Base-by-base conservation (phyloP, 1,284 basidiomycete genomes). In the Austropuccinia psidii region DNA sequence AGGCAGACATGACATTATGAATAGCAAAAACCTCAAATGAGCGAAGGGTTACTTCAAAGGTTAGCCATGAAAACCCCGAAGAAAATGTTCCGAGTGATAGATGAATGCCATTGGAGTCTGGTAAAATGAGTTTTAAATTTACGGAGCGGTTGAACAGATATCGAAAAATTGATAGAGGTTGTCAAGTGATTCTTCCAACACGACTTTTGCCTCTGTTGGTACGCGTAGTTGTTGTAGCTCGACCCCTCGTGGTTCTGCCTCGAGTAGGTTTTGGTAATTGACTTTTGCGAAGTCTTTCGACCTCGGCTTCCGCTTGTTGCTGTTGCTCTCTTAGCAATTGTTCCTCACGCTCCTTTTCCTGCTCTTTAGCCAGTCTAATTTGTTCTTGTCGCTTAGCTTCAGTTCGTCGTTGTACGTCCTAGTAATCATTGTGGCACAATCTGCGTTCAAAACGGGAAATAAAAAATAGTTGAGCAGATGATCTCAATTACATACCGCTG, bases 181-280 rank as follows among this genome's bases (percentile, higher is more conserved):
- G 37, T 66, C 47, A 21, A 52, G 45, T 61, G 33, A 62, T 72
- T 54, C 69, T 62, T 11, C 69, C 69, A 39, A 72, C 62, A 8
- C 69, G 17, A 50, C 69, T 72, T 31, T 52, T 50, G 29, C 69
- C 69, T 72, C 69, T 62, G 33, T 29, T 47, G 33, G 69, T 24
- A 29, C 57, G 24, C 37, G 57, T 27, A 35, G 69, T 58, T 29
- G 55, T 69, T n/a, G 29, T 60, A 47, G 24, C 21, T 1, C 24
- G 15, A 9, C 57, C 55, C 37, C 69, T 37, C 17, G 43, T 7
- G 19, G n/a, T n/a, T n/a, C 21, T 17, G 19, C 67, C 67, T 1
- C 69, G 69, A 15, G 41, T 69, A 2, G 39, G 58, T 49, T 43
- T 37, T 19, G 39, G 55, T 19, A 45, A 33, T 54, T 72, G 69